Evolutionary conservation across 139 green algal genomes (phyloP), one percentile per base, ranked within the genome.

Genomic region (Trebouxia sp.): DNA sequence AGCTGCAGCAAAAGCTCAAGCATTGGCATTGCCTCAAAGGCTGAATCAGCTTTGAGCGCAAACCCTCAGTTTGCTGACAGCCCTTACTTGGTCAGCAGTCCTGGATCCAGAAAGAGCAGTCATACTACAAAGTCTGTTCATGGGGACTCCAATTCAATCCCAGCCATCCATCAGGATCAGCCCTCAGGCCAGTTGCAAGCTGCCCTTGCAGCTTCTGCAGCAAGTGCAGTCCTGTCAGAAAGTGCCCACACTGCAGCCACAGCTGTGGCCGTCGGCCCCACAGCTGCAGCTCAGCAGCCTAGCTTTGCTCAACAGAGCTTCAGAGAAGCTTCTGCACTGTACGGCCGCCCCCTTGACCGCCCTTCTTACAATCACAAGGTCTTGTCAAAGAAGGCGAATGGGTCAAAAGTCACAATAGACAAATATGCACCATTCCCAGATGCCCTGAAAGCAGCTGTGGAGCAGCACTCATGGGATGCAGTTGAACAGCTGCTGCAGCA

Each of bases 131-230:
- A 43, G 28, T 15, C 35, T 45, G 62, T 35, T 6, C 14, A 35
- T 22, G 12, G 28, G 12, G 14, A n/a, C n/a, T n/a, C n/a, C n/a
- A n/a, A n/a, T n/a, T n/a, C n/a, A n/a, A n/a, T n/a, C n/a, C n/a
- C n/a, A n/a, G n/a, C n/a, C n/a, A n/a, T n/a, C n/a, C n/a, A 72
- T 45, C 62, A 45, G 62, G 12, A 35, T 43, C 6, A 42, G 9
- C 62, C 62, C 37, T 35, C 62, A 72, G 62, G 62, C 32, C 62
- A 72, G 35, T 35, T 72, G 35, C 62, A 43, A 28, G 37, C 37
- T n/a, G 62, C 32, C 62, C 62, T 72, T 45, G 62, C 62, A 72
- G 62, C 62, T 72, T 72, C 62, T 45, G 62, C 62, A 72, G 62
- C 62, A 5, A 72, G 32, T 43, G 62, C 62, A 72, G 62, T 43